These are phyloP conservation scores for Yarrowia yakushimensis DNA, from an alignment of 805 yeast genomes.

Conservation along the genomic window DNA sequence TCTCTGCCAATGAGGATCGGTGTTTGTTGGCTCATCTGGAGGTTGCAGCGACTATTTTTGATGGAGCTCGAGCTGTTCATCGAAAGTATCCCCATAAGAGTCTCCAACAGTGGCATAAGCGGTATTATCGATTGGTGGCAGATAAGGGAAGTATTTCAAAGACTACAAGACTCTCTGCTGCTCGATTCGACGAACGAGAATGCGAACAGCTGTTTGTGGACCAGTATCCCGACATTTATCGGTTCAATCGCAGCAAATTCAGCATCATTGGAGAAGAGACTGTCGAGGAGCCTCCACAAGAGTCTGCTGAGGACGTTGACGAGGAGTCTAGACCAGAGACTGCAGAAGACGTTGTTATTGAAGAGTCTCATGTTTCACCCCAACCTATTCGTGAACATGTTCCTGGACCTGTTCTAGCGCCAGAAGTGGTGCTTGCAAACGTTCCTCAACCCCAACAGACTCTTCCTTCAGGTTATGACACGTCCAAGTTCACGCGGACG, in stretches of 20 bases:
- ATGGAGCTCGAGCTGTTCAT: constrained; percentile 19
- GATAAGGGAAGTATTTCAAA: neutral
- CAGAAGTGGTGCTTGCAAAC: neutral
- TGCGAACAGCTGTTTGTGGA: neutral
- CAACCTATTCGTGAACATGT: neutral
- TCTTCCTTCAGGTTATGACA: neutral
- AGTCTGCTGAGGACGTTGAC: too few relatives aligned
- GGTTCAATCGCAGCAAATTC: neutral
- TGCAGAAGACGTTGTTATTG: too few relatives aligned
- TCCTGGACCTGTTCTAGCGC: neutral
- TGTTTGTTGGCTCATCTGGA: constrained; percentile 20
- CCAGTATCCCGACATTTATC: neutral
- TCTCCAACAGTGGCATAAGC: constrained; percentile 18
- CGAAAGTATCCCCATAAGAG: constrained; percentile 12
- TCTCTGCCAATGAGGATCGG: neutral
- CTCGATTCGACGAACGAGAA: neutral
- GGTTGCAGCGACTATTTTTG: constrained; percentile 2
- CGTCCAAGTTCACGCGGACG: constrained; percentile 8
- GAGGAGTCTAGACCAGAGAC: too few relatives aligned
- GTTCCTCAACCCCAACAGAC: neutral
- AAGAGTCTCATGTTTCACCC: too few relatives aligned
- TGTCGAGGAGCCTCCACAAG: neutral
- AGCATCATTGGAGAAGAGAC: neutral
- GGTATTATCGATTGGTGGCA: neutral
- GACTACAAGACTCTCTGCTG: neutral